Base-by-base conservation (phyloP, 805 yeast genomes). In the Maudiozyma serrabonitensis region DNA sequence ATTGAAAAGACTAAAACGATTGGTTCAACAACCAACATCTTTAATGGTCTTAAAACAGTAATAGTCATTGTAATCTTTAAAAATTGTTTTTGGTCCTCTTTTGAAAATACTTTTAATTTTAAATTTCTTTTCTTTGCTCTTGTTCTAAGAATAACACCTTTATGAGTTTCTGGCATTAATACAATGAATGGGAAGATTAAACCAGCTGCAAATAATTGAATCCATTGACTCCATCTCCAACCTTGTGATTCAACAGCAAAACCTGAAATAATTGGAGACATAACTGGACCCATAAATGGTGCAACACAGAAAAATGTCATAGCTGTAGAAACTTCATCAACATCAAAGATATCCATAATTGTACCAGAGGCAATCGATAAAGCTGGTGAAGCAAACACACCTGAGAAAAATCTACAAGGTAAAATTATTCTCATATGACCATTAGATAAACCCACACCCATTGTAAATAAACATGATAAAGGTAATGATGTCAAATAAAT, bases 301-400 rank as follows among this genome's bases (percentile, higher is more conserved):
- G 89, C 85, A 49, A 84, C 66, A 63, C 90, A 82, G 68, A 84
- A 86, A n/a, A 81, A 66, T 3, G 85, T 78, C 81, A 85, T 78
- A n/a, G 95, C 89, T 4, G 81, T 56, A 15, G 88, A 84, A 60
- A 81, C 68, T 61, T 80, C 79, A 41, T 76, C 75, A 34, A 81
- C 78, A 19, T 73, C 75, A 81, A 90, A 88, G 45, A 87, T 67
- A 67, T 88, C 96, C 48, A 82, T 70, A 53, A 88, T 79, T 5
- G 93, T 81, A 54, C 95, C 96, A 47, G 90, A 88, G 12, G 88
- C 91, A 55, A 86, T 79, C 9, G 95, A 82, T 68, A 88, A 73
- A 1, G 90, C 88, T 2, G 93, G 95, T 1, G 90, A 81, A 1
- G 93, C 87, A 45, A 82, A 75, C 28, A 82, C 73, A 0, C 95